Evolutionary conservation across 106 monocot genomes (phyloP), one percentile per base, ranked within the genome.

Genomic region (Apostasia ramifera): DNA sequence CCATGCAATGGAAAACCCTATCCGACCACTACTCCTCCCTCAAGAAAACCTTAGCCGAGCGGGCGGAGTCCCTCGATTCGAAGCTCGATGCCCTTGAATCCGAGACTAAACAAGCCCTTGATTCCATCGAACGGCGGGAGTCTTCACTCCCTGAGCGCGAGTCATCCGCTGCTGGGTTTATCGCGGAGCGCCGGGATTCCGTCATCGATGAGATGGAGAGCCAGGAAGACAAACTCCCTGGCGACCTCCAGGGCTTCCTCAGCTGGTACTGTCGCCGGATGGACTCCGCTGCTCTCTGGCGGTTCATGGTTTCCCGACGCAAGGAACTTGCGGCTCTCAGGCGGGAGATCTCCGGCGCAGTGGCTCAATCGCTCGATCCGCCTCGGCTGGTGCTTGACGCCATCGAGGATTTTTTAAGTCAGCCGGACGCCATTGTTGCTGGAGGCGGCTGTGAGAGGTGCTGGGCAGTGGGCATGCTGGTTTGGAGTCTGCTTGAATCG

Each of bases 231-330:
- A 45, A 39, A 54, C 14, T 54, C 13, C 71, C 71, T 15, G 38
- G 43, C 3, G 68, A 72, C 48, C 26, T 81, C 63, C 61, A 13
- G 0, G 78, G 71, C 9, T 11, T 75, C 57, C 78, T 81, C 58
- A 66, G 71, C 13, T 71, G 71, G 74, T 73, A 75, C 11, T 70
- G 78, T 69, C 70, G 81, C 53, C 62, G 85, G 1, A 85, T 85
- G 85, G 85, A 85, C 68, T 57, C 78, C 49, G 47, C 71, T n/a
- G 78, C 64, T n/a, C 71, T 85, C 4, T 81, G 85, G 85, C 47
- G 78, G 53, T 78, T 74, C 59, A 43, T 78, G 75, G 57, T 67
- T 10, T 53, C 67, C 6, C 66, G 68, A 1, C 66, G 74, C 41
- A 74, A 71, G 68, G 78, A 81, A 40, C 71, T 85, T 2, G 41